Evolutionary conservation across 2,329 filamentous ascomycete genomes (phyloP).

Genomic region (Rutstroemia sp.): DNA sequence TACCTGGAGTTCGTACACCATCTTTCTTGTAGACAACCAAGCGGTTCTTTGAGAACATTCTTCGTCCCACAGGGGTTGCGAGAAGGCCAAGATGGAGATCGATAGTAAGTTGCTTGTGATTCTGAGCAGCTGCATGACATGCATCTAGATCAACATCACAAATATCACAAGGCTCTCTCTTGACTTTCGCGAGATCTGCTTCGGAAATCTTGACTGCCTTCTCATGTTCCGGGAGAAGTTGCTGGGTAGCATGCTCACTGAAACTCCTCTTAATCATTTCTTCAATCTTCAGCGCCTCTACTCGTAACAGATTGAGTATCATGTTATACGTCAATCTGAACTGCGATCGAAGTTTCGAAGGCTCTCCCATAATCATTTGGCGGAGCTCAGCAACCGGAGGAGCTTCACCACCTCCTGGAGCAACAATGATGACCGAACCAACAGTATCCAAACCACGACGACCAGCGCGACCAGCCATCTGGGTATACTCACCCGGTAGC

Average conservation of each 20-base stretch:
- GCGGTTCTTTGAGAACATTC: constrained; percentile 68
- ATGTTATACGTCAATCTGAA: constrained; percentile 99
- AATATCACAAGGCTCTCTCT: constrained; percentile 71
- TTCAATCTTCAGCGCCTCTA: constrained; percentile 96
- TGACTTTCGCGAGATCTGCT: constrained; percentile 83
- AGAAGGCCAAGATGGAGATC: constrained; percentile 73
- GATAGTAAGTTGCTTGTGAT: constrained; percentile 69
- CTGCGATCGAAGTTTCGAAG: constrained; percentile 90
- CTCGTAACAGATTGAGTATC: constrained; percentile 91
- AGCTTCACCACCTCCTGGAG: constrained; percentile 73
- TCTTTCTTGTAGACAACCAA: constrained; percentile 81
- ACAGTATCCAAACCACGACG: constrained; percentile 88
- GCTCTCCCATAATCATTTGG: constrained; percentile 93
- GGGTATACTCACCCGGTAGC: constrained; percentile 91
- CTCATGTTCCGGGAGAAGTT: constrained; percentile 88
- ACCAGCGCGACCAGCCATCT: constrained; percentile 95
- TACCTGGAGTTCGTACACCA: constrained; percentile 72
- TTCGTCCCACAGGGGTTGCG: constrained; percentile 72
- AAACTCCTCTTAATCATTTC: constrained; percentile 99
- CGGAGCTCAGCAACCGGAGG: constrained; percentile 76
- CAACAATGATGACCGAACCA: constrained; percentile 90
- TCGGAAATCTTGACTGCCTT: constrained; percentile 90
- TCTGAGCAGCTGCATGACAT: constrained; percentile 76
- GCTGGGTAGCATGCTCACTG: constrained; percentile 95
- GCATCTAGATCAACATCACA: constrained; percentile 75